Base-by-base conservation (phyloP, 2,329 filamentous ascomycete species). In the Diplodia sapinea region DNA sequence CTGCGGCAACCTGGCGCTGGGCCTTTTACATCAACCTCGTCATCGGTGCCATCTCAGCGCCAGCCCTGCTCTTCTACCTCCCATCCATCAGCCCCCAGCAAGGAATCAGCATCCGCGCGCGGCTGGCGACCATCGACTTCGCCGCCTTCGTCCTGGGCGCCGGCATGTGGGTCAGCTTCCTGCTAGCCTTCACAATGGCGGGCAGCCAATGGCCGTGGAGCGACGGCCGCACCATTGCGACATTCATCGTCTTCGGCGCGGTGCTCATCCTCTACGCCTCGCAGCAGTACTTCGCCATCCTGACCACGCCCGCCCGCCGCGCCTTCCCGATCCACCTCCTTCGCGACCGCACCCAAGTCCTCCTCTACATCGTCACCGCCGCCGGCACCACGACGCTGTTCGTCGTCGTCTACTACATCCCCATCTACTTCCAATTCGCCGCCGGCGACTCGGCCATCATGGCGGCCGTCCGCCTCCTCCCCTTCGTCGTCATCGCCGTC, bases 121-220 rank as follows among this genome's bases (percentile, higher is more conserved):
- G 61, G 5, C 11, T 64, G 2, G 20, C 29, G 6, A 20, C 51
- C 6, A 38, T 56, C 9, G 26, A 36, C 13, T 50, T 68, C 29
- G 5, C 52, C 29, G 65, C 63, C 31, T 54, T 13, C 69, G 72
- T 61, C 72, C 66, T 66, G 50, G 84, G 5, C 85, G 85, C 1
- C 0, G 83, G 78, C 1, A 76, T 78, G 17, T 79, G 81, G 49
- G 72, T 78, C 1, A 74, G 75, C 8, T 70, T 83, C 43, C 38
- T 84, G 26, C 80, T 88, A 74, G 84, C 79, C 1, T 79, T 87
- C 67, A 79, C 78, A 63, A 85, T 87, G 52, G 85, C 83, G 6
- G 86, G 86, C 1, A 74, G 76, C 0, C 43, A 80, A 3, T 88
- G 81, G 65, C 70, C 77, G 0, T 88, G 85, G 85, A 71, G 76